Base-by-base conservation (phyloP, 768 basidiomycete genomes). In the Psilocybe azurescens region DNA sequence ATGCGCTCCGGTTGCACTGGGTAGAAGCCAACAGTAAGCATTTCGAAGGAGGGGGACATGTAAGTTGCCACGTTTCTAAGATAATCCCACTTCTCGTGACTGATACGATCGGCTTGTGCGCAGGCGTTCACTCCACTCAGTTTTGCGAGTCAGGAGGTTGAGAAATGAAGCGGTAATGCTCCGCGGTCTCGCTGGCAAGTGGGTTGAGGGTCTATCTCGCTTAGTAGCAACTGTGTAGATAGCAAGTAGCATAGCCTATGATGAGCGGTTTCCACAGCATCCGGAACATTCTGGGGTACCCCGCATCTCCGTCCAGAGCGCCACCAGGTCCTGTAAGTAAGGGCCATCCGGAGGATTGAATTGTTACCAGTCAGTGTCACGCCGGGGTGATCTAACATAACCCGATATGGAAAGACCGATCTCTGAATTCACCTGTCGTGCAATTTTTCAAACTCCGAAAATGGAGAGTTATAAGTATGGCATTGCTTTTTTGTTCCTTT, bases 1-100 rank as follows among this genome's bases (percentile, higher is more conserved):
- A 99, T 75, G 97, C 97, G 6, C 85, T 99, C 65, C 89, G 97
- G 71, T 83, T 98, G 67, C 97, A 98, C 77, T 99, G 97, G 95
- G 97, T 98, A 61, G 96, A 99, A 77, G 94, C 90, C 56, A 97
- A 97, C 80, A 95, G 95, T 79, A 97, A 97, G 82, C 94, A 95
- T 72, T 97, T 91, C 73, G 87, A 91, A 75, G 95, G 93, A 36
- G 91, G 86, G 61, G 95, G 94, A 74, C 87, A 95, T 81, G 93
- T 94, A 79, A 75, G 90, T 89, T 62, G 52, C 60, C 59, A 59
- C 64, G 65, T 61, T 65, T 69, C 60, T 57, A 62, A 72, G 59
- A 39, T 66, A 63, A 59, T 69, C 60, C 57, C 64, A 67, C 56
- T 60, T 67, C 65, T 67, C 24, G 53, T 60, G 66, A 67, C 67